Evolutionary conservation across 148 eudicot genomes (phyloP).

Genomic region (Diospyros lotus): DNA sequence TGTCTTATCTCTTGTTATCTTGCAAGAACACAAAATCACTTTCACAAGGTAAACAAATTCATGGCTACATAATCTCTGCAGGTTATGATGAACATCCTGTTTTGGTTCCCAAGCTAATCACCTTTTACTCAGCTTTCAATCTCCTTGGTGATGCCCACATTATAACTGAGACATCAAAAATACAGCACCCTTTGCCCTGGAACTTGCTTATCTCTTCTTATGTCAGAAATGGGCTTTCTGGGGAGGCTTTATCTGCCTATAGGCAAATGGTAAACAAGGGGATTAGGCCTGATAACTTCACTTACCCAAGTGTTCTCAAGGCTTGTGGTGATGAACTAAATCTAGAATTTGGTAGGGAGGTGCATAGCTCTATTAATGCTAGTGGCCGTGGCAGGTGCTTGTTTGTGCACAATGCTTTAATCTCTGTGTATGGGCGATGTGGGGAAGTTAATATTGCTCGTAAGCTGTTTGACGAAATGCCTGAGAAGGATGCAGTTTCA

Average conservation of each 20-base stretch:
- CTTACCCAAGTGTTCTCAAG: constrained; percentile 72
- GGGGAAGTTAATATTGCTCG: constrained; percentile 67
- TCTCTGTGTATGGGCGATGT: constrained; percentile 78
- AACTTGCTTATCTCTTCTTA: constrained; percentile 71
- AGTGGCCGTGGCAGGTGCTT: constrained; percentile 29
- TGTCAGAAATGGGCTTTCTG: constrained; percentile 39
- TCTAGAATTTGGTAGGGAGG: constrained; percentile 52
- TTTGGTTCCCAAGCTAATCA: constrained; percentile 56
- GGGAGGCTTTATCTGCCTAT: constrained; percentile 52
- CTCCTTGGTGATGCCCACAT: constrained; percentile 50
- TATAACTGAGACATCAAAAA: constrained; percentile 41
- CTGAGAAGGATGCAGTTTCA: constrained; percentile 54
- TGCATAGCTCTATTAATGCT: constrained; percentile 43
- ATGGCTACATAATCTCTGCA: constrained; percentile 42
- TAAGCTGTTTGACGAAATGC: constrained; percentile 48
- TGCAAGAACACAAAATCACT: constrained; percentile 46
- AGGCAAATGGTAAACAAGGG: constrained; percentile 51
- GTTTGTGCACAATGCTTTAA: constrained; percentile 69
- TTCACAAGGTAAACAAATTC: constrained; percentile 62
- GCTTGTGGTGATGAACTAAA: constrained; percentile 64
- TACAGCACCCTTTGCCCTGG: constrained; percentile 61
- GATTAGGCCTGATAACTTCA: constrained; percentile 61
- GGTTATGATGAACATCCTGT: constrained; percentile 45
- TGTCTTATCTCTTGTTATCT: constrained; percentile 48
- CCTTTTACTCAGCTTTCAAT: constrained; percentile 49